Evolutionary conservation across 345 rosid species (phyloP).

Genomic region (Hirschfeldia incana): DNA sequence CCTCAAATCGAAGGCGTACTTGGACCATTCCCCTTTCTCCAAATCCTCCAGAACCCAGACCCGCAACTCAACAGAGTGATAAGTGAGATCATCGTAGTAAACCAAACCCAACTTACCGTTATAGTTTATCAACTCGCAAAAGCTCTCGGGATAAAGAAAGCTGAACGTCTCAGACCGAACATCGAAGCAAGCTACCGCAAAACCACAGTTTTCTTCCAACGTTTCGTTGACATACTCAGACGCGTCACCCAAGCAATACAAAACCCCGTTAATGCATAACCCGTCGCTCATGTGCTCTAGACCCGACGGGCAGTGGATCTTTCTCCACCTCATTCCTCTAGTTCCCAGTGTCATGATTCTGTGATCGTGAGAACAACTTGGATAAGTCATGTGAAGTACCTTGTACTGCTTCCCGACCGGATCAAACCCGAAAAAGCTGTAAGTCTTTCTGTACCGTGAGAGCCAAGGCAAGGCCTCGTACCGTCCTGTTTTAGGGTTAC

Average conservation of each 20-base stretch:
- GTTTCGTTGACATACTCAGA: background rate
- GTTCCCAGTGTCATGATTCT: background rate
- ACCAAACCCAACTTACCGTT: conserved; percentile 13
- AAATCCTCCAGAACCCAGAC: background rate
- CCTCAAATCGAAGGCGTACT: background rate
- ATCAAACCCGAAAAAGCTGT: conserved; percentile 6
- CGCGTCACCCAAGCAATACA: background rate
- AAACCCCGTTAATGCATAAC: background rate
- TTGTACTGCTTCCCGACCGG: background rate
- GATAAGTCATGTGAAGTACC: background rate
- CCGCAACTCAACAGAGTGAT: background rate
- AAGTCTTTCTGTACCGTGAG: background rate
- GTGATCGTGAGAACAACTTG: background rate
- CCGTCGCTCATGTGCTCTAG: background rate
- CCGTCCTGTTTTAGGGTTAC: background rate
- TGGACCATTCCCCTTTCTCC: background rate
- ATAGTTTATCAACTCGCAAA: background rate
- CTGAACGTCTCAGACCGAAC: background rate
- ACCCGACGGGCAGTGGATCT: background rate
- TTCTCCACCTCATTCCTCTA: background rate
- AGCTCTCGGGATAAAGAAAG: background rate
- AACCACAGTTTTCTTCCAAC: no score
- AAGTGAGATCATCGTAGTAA: background rate
- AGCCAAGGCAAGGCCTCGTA: background rate
- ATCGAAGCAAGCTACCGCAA: background rate